Evolutionary conservation across 177 flowering plant genomes (phyloP).

Genomic region (Vitis hybrid): DNA sequence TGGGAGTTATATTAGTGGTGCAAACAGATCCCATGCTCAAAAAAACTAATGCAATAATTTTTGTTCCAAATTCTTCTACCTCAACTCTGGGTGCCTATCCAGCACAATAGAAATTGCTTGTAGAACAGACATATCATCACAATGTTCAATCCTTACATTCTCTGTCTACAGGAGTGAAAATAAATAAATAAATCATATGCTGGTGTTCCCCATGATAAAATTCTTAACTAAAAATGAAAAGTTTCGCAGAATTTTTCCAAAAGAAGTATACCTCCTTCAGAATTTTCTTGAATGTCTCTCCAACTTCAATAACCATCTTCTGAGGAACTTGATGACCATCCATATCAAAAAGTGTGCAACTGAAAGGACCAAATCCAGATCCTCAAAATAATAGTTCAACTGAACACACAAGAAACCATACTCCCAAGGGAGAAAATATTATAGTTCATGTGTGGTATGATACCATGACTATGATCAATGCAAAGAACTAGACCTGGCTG

Average conservation of each 20-base stretch:
- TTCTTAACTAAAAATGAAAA: not conserved
- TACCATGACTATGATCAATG: not conserved
- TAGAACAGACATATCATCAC: constrained; percentile 72
- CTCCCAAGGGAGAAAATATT: not conserved
- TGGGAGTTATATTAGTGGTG: constrained; percentile 1
- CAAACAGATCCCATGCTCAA: not conserved
- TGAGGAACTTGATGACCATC: constrained; percentile 79
- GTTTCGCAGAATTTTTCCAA: not conserved
- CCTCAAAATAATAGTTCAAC: constrained; percentile 8
- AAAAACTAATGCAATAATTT: not conserved
- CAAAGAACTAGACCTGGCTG: not conserved
- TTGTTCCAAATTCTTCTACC: constrained; percentile 34
- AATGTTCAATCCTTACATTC: constrained; percentile 76
- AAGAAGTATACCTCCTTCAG: constrained; percentile 61
- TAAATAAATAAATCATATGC: not conserved
- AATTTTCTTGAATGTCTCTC: constrained; percentile 67
- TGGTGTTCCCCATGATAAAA: not conserved
- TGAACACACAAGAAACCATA: not conserved
- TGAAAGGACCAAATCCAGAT: constrained; percentile 30
- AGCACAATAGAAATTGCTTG: constrained; percentile 81
- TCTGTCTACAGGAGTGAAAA: constrained; percentile 52
- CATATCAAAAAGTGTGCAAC: constrained; percentile 68
- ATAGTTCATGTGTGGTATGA: not conserved
- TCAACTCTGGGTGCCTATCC: constrained; percentile 69
- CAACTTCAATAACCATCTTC: constrained; percentile 71